These are phyloP conservation scores for Tylopilus subfusipes DNA, from an alignment of 768 basidiomycete species.

Conservation along the genomic window DNA sequence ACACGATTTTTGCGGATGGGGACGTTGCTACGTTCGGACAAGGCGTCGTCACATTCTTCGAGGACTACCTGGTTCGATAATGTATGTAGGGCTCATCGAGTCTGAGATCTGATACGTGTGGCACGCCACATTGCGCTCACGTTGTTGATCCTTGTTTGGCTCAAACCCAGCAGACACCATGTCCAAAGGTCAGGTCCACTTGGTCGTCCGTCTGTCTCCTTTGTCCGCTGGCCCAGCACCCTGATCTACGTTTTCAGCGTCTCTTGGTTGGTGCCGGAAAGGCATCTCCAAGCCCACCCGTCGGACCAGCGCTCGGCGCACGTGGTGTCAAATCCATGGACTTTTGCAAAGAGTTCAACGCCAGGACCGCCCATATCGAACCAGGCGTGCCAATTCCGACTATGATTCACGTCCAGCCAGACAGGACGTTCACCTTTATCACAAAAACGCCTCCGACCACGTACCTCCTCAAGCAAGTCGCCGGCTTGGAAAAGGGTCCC, in stretches of 20 bases:
- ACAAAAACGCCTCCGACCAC: conserved; percentile 89
- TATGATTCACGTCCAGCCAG: conserved; percentile 89
- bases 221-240: conserved; percentile 2
- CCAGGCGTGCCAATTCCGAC: conserved; percentile 88
- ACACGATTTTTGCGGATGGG: conserved; percentile 39
- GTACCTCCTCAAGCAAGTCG: conserved; percentile 87
- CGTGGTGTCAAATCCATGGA: conserved; percentile 99
- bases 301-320: conserved; percentile 96
- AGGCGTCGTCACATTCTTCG: conserved; percentile 38
- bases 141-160: conserved; percentile 25
- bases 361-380: conserved; percentile 85
- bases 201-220: conserved; percentile 57
- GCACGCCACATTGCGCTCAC: conserved; percentile 10
- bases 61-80: conserved; percentile 26
- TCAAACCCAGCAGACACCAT: conserved; percentile 37
- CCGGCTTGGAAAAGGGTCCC: conserved; percentile 87
- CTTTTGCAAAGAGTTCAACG: conserved; percentile 99
- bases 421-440: conserved; percentile 91
- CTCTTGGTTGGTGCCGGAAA: conserved; percentile 90
- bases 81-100: conserved; percentile 4
- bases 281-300: conserved; percentile 92
- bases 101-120: conserved; percentile 9
- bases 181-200: conserved; percentile 71
- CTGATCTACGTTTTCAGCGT: conserved; percentile 47
- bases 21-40: conserved; percentile 42